Base-by-base conservation (phyloP, 2,329 filamentous ascomycete genomes). In the Trichoderma brevicompactum region DNA sequence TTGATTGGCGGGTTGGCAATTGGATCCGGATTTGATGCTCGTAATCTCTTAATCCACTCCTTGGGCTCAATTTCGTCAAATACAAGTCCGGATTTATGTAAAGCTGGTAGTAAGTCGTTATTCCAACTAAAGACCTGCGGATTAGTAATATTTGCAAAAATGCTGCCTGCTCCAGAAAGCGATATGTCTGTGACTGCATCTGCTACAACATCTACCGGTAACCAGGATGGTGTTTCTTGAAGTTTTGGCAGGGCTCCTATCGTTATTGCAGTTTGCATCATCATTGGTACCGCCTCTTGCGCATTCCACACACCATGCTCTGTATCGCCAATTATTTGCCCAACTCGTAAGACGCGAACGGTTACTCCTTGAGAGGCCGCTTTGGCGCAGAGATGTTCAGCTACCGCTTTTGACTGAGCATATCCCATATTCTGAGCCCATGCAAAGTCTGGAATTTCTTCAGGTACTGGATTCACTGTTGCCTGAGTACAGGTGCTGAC, bases 211-310 rank as follows among this genome's bases (percentile, higher is more conserved):
- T 61, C 58, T 2, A 61, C 58, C 2, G 58, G 58, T 43, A 61
- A 15, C 58, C 58, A 61, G 7, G 58, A 61, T 7, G 58, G 58
- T 2, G 58, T 61, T 34, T 61, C 58, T 15, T 61, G 58, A 10
- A 61, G 58, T 15, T n/a, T 61, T 0, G 84, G 84, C 17, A 86
- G 72, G 1, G 78, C 76, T 1, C 79, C 79, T 5, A 82, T 76
- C 0, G 80, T 82, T 1, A 74, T 69, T 0, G 80, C 80, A 7
- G 74, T 78, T 67, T 79, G 79, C 9, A 86, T 74, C 75, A 85
- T 82, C 65, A 85, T 74, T 1, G 84, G 80, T 6, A 85, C 81
- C 1, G 81, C 82, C 69, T 85, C 83, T 0, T 76, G 79, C 2
- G 73, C 72, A 66, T 83, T 85, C 83, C 83, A 85, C 9, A 82